phyloP scores from a whole-genome alignment of 129 eudicot genomes.

The Sambucus nigra region DNA sequence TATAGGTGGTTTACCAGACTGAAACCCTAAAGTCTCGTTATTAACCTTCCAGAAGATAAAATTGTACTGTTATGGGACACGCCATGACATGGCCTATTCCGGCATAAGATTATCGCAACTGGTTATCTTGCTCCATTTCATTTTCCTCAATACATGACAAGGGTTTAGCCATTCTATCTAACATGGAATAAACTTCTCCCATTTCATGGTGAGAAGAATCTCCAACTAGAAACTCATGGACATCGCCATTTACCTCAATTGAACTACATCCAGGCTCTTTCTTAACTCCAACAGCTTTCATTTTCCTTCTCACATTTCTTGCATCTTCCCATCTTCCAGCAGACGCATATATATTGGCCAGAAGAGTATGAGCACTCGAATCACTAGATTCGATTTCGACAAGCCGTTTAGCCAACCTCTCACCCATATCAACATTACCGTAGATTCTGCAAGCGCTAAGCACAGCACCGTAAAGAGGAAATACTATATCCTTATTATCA shows the following conservation, averaged over 20 bases:
- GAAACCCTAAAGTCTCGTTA: no score
- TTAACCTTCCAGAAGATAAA: no score
- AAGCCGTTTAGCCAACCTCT: conserved; percentile 38
- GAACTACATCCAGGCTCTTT: conserved; percentile 71
- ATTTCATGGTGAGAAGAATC: conserved; percentile 22
- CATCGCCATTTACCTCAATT: conserved; percentile 35
- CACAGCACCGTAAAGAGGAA: conserved; percentile 57
- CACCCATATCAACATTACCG: conserved; percentile 58
- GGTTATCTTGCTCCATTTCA: conserved; percentile 17
- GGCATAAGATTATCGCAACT: background rate
- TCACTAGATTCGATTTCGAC: conserved; percentile 39
- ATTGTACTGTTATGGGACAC: no score
- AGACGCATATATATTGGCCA: conserved; percentile 55
- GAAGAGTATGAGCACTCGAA: conserved; percentile 44
- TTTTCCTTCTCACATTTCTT: conserved; percentile 35
- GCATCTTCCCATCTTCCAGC: conserved; percentile 65
- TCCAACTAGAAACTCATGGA: conserved; percentile 32
- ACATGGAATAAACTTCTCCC: conserved; percentile 17
- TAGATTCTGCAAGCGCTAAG: conserved; percentile 65
- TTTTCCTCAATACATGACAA: conserved; percentile 11
- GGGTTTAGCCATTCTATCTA: conserved; percentile 14
- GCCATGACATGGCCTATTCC: background rate
- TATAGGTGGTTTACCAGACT: no score
- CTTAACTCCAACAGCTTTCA: conserved; percentile 28
- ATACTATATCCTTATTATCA: conserved; percentile 30